Evolutionary conservation across 2,329 filamentous ascomycete species (phyloP).

Genomic region (Penicillium brevicompactum): DNA sequence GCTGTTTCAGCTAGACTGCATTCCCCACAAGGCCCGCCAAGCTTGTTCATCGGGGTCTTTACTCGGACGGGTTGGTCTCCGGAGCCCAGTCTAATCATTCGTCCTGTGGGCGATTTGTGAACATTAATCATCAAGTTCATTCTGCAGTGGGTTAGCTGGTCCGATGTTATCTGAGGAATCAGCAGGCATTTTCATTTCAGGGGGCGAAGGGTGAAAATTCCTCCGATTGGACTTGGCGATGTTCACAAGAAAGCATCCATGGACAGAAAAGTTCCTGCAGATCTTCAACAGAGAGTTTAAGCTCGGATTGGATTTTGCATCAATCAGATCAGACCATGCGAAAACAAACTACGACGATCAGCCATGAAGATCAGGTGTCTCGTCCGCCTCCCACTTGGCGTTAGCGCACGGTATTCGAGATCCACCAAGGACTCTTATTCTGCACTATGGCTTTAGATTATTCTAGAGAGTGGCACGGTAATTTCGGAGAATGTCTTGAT

Average conservation of each 20-base stretch:
- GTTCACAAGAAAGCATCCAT: too few relatives aligned
- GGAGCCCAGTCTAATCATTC: neutral
- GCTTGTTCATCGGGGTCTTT: slow-evolving; percentile 1
- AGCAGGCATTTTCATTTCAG: neutral
- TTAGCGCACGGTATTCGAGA: neutral
- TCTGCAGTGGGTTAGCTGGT: neutral
- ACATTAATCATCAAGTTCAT: neutral
- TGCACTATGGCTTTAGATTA: neutral
- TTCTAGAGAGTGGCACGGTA: neutral
- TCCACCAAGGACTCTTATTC: neutral
- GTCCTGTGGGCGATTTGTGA: neutral
- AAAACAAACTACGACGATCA: neutral
- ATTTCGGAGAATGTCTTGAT: neutral
- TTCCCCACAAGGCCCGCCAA: slow-evolving; percentile 10
- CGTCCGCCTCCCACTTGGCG: neutral
- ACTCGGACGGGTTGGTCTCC: slow-evolving; percentile 10
- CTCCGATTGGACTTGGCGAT: slow-evolving; percentile 19
- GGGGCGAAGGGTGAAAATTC: slow-evolving; percentile 3
- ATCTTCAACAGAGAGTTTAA: neutral
- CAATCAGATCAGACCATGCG: slow-evolving; percentile 13
- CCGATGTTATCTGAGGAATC: neutral
- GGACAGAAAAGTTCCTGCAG: neutral
- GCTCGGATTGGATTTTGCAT: slow-evolving; percentile 13
- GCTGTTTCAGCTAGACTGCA: slow-evolving; percentile 18
- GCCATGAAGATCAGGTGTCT: neutral